A percentile compares a stretch with the other conserved stretches of the same genome.
These are phyloP conservation scores for Straminergon stramineum DNA, from an alignment of 225 moss, liverwort and hornwort genomes.

Conservation along the genomic window DNA sequence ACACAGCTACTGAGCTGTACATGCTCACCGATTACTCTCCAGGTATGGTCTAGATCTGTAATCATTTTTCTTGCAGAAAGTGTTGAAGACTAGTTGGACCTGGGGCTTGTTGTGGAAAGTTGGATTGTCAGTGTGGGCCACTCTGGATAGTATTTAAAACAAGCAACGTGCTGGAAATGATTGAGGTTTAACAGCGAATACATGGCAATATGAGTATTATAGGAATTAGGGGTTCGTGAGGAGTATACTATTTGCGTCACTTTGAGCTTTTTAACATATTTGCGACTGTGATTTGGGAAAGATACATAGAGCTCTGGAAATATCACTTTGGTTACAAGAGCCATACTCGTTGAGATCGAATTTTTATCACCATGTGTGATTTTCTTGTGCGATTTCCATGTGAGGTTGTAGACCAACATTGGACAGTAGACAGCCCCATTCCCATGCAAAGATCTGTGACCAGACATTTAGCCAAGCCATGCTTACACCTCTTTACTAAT, in stretches of 20 bases:
- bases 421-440: background rate
- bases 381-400: background rate
- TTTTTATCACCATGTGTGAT: background rate
- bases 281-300: background rate
- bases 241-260: background rate
- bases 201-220: background rate
- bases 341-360: background rate
- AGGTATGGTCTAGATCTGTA: constrained; percentile 26
- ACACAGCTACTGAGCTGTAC: constrained; percentile 77
- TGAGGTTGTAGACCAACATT: background rate
- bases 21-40: constrained; percentile 89
- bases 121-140: background rate
- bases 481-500: background rate
- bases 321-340: background rate
- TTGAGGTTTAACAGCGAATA: background rate
- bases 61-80: background rate
- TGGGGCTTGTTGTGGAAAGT: background rate
- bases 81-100: background rate
- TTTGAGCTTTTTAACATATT: background rate
- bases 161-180: background rate
- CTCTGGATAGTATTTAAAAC: background rate
- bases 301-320: background rate
- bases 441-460: background rate
- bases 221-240: background rate
- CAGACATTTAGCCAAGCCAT: background rate